These are phyloP conservation scores for Saccharomyces hybrid DNA, from an alignment of 1,139 yeast genomes.

Conservation along the genomic window DNA sequence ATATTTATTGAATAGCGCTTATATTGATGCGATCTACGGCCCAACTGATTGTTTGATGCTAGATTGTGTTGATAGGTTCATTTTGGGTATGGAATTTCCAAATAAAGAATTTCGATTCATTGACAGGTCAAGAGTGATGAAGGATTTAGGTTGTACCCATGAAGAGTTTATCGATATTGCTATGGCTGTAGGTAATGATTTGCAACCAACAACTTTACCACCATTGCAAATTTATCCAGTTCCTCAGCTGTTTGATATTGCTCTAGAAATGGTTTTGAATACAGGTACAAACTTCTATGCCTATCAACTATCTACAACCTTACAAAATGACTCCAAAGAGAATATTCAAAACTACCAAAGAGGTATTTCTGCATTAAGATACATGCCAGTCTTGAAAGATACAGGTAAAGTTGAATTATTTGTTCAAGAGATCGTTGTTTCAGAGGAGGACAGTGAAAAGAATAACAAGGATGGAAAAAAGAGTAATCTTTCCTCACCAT, in stretches of 20 bases:
- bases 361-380: constrained; percentile 46
- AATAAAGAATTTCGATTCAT: constrained; percentile 55
- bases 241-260: constrained; percentile 33
- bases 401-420: constrained; percentile 64
- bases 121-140: constrained; percentile 50
- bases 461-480: neutral
- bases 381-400: constrained; percentile 61
- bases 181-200: constrained; percentile 64
- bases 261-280: constrained; percentile 37
- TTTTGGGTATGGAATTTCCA: constrained; percentile 63
- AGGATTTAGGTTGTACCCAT: constrained; percentile 51
- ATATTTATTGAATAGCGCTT: constrained; percentile 46
- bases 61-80: constrained; percentile 57
- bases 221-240: constrained; percentile 37
- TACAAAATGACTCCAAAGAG: constrained; percentile 16
- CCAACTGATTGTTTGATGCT: constrained; percentile 70
- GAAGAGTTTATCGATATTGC: constrained; percentile 70
- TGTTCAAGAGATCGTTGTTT: constrained; percentile 42
- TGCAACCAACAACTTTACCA: constrained; percentile 61
- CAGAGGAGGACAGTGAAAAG: constrained; percentile 13
- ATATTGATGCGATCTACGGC: constrained; percentile 74
- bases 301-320: constrained; percentile 23
- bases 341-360: constrained; percentile 39
- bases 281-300: constrained; percentile 42
- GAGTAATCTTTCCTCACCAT: neutral